Conservation (phyloP, 2,329 filamentous ascomycete species). For the Calonectria henricotiae region DNA sequence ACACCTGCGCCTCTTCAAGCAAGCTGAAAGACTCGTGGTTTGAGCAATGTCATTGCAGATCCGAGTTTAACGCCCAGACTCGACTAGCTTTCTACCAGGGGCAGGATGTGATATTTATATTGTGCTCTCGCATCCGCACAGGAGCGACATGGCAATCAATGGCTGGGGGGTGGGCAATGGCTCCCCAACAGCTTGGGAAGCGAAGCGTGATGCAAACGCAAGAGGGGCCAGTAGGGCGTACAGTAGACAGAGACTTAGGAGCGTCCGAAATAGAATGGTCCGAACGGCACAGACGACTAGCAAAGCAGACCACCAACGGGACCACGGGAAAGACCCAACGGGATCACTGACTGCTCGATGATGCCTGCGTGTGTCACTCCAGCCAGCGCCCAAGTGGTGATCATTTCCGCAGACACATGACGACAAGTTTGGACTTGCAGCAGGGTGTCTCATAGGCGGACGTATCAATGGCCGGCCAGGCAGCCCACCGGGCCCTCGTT, state of each 20-base stretch:
- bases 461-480: conserved; percentile 46
- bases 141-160: conserved; percentile 13
- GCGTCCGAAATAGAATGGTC: conserved; percentile 9
- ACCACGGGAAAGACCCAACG: not conserved
- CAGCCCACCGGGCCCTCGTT: conserved; percentile 14
- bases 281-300: conserved; percentile 17
- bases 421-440: conserved; percentile 46
- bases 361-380: conserved; percentile 8
- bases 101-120: conserved; percentile 38
- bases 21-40: conserved; percentile 29
- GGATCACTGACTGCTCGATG: not conserved
- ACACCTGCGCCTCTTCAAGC: conserved; percentile 35
- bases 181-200: conserved; percentile 40
- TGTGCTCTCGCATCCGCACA: conserved; percentile 9
- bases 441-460: conserved; percentile 46
- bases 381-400: conserved; percentile 33
- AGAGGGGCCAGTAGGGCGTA: conserved; percentile 9
- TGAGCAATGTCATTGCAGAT: conserved; percentile 21
- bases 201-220: conserved; percentile 19
- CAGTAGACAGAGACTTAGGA: conserved; percentile 10
- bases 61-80: not conserved
- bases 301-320: conserved; percentile 20
- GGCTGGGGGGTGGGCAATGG: conserved; percentile 19
- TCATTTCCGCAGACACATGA: conserved; percentile 46
- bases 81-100: conserved; percentile 19